Base-by-base conservation (phyloP, 495 filamentous ascomycete species). In the Parathielavia hyrcaniae region DNA sequence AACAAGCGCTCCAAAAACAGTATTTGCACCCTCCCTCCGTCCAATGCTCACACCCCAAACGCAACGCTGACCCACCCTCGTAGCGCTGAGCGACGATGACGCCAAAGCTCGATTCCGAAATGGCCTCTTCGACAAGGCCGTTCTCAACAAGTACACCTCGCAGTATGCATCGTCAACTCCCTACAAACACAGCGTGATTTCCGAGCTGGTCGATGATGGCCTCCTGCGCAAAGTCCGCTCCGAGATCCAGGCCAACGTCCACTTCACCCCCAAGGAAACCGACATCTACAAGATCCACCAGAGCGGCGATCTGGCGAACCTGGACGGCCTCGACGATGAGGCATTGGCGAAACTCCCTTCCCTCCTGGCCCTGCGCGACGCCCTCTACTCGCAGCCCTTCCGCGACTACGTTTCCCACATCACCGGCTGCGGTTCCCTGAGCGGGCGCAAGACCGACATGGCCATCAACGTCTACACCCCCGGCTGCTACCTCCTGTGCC, bases 211-310 rank as follows among this genome's bases (percentile, higher is more conserved):
- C 67, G 77, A 88, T 67, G 83, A 89, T 48, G 69, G 73, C 38
- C 85, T 99, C 13, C 82, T 99, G 50, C 91, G 89, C 64, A 76
- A 82, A 53, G 95, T 99, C 62, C 91, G 92, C 67, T 73, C 79
- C 60, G 93, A 99, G 77, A 91, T 97, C 69, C 84, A 87, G 71
- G 77, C 82, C 48, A 89, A 93, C 65, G 83, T 99, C 59, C 84
- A 86, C 67, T 98, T 98, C 75, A 96, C 93, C 48, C 91, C 91
- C 61, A 99, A 99, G 75, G 93, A 99, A 70, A 99, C 93, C 57
- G 95, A 99, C 72, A 97, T 99, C 73, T 99, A 99, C 79, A 96
- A 93, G 72, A 97, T 97, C 69, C 91, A 97, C 79, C 93, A 97
- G 74, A 97, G 92, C 32, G 93, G 93, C 54, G 93, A 99, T 69